Evolutionary conservation across 345 rosid species (phyloP).

Genomic region (Trapa bicornis): DNA sequence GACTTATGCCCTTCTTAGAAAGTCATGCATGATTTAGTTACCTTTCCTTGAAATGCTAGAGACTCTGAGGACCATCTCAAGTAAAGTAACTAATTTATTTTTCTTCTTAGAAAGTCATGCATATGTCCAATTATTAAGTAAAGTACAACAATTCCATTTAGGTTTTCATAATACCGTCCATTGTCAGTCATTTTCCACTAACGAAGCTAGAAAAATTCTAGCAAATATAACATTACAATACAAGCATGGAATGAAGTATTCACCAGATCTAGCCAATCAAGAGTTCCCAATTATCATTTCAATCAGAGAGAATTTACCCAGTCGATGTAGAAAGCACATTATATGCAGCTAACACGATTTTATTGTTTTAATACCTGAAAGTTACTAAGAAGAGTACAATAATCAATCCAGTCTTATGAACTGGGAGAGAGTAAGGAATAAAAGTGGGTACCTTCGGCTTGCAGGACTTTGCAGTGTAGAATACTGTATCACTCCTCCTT

Average conservation of each 20-base stretch:
- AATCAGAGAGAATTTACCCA: not conserved
- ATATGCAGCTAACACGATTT: not conserved
- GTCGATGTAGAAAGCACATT: not conserved
- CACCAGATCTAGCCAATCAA: not conserved
- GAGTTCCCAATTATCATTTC: not conserved
- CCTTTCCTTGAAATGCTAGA: too few relatives aligned
- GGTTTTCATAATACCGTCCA: too few relatives aligned
- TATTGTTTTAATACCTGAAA: not conserved
- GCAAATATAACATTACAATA: too few relatives aligned
- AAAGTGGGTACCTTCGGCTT: slow-evolving; percentile 36
- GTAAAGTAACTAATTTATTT: too few relatives aligned
- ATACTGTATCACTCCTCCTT: slow-evolving; percentile 39
- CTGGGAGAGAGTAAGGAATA: not conserved
- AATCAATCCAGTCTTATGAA: too few relatives aligned
- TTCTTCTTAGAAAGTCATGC: too few relatives aligned
- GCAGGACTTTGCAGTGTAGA: slow-evolving; percentile 61
- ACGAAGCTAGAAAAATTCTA: too few relatives aligned
- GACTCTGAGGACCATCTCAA: not conserved
- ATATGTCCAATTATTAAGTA: too few relatives aligned
- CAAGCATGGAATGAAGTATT: not conserved
- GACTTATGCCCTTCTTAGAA: too few relatives aligned
- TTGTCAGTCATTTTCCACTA: too few relatives aligned
- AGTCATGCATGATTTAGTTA: too few relatives aligned
- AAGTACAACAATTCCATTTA: too few relatives aligned
- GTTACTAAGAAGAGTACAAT: not conserved